phyloP scores from a whole-genome alignment of 2,329 filamentous ascomycete species.

The Coniochaeta pulveracea region DNA sequence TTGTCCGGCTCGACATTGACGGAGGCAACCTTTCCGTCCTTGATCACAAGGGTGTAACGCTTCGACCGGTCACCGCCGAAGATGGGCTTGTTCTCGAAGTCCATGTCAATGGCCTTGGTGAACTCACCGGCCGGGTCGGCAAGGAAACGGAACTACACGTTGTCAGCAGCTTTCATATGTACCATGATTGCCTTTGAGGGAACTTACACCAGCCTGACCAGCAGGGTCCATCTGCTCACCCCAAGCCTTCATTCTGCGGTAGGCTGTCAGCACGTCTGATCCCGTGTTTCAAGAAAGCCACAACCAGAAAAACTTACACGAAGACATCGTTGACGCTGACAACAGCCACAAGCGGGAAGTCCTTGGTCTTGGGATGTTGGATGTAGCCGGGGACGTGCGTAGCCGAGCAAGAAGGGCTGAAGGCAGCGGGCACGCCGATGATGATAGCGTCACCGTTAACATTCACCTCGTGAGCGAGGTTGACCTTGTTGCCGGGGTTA shows the following conservation, averaged over 20 bases:
- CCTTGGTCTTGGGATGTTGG: conserved; percentile 63
- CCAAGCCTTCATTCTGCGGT: conserved; percentile 78
- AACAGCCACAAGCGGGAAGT: conserved; percentile 77
- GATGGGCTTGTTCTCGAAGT: conserved; percentile 67
- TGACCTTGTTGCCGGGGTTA: conserved; percentile 88
- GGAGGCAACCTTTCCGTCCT: conserved; percentile 76
- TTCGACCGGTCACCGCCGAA: conserved; percentile 79
- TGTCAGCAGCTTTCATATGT: background rate
- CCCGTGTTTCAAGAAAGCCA: background rate
- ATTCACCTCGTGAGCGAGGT: conserved; percentile 64
- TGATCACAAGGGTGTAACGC: conserved; percentile 73
- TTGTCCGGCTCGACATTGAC: conserved; percentile 81
- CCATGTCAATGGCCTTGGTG: conserved; percentile 71
- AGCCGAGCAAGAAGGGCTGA: conserved; percentile 46
- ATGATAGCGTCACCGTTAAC: conserved; percentile 62
- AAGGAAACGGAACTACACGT: conserved; percentile 71
- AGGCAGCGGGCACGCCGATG: conserved; percentile 75
- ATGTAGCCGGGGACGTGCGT: conserved; percentile 80
- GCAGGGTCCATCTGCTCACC: conserved; percentile 63
- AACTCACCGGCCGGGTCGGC: conserved; percentile 72
- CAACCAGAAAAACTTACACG: conserved; percentile 49
- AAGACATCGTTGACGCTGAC: conserved; percentile 91
- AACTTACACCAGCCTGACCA: conserved; percentile 62
- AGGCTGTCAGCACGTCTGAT: background rate
- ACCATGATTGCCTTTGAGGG: background rate